Conservation (phyloP, 805 yeast species). For the Candida glaebosa region DNA sequence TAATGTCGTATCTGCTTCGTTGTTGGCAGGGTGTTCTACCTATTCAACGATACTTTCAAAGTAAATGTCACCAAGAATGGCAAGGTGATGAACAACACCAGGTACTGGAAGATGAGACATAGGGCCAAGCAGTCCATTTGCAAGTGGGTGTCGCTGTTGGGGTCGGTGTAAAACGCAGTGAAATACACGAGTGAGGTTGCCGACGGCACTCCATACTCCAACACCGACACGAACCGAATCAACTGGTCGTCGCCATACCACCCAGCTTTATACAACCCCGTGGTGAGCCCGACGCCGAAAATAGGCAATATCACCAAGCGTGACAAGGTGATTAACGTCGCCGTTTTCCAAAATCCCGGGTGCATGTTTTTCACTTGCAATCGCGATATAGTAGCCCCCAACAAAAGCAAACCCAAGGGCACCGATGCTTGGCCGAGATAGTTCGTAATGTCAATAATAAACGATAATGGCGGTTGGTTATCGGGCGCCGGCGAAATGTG, state of each 20-base stretch:
- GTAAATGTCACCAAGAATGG: conserved; percentile 76
- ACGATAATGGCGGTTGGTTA: conserved; percentile 74
- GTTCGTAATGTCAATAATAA: conserved; percentile 73
- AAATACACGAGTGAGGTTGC: conserved; percentile 86
- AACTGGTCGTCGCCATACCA: conserved; percentile 62
- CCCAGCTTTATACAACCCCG: conserved; percentile 57
- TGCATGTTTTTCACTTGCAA: conserved; percentile 59
- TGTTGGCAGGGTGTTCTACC: too few relatives aligned
- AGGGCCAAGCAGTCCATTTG: conserved; percentile 88
- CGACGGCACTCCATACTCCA: conserved; percentile 78
- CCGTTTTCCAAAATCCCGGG: conserved; percentile 67
- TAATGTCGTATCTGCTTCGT: too few relatives aligned
- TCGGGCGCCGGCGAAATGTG: conserved; percentile 80
- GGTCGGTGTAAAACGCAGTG: conserved; percentile 83
- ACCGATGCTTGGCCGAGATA: conserved; percentile 87
- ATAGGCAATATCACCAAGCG: conserved; percentile 74
- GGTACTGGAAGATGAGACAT: conserved; percentile 70
- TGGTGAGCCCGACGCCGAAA: conserved; percentile 58
- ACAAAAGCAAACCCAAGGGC: conserved; percentile 75
- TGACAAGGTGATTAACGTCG: conserved; percentile 50
- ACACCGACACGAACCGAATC: conserved; percentile 67
- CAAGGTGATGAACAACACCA: conserved; percentile 60
- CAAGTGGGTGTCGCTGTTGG: conserved; percentile 43
- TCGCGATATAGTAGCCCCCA: conserved; percentile 88
- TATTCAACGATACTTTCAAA: conserved; percentile 44